Percentiles rank a stretch among this genome's conserved stretches.
Conservation (phyloP, 495 filamentous ascomycete genomes). For the Haplographium delicatum region DNA sequence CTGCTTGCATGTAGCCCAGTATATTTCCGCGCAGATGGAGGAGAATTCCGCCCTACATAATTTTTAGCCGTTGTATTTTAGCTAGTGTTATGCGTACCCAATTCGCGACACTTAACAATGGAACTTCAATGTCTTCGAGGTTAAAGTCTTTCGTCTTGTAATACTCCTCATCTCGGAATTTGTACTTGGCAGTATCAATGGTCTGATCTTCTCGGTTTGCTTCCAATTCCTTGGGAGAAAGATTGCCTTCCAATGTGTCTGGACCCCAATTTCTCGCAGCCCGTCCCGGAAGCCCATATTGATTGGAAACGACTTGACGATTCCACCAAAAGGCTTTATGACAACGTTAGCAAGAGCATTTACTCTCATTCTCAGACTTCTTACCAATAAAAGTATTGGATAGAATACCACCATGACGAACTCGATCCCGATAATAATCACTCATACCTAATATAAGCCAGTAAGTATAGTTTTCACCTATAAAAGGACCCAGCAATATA, state of each 20-base stretch:
- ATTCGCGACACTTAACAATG: constrained; percentile 56
- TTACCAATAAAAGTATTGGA: constrained; percentile 58
- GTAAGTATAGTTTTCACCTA: too few relatives aligned
- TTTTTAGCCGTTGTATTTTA: too few relatives aligned
- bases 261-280: constrained; percentile 37
- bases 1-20: constrained; percentile 53
- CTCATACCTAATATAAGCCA: too few relatives aligned
- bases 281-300: constrained; percentile 50
- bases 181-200: constrained; percentile 47
- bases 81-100: too few relatives aligned
- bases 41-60: constrained; percentile 54
- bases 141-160: constrained; percentile 57
- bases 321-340: constrained; percentile 67
- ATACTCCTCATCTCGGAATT: constrained; percentile 55
- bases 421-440: constrained; percentile 39
- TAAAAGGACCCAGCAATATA: too few relatives aligned
- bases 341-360: too few relatives aligned
- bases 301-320: constrained; percentile 56
- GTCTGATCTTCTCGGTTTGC: constrained; percentile 53
- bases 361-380: too few relatives aligned
- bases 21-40: constrained; percentile 62
- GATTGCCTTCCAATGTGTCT: constrained; percentile 55
- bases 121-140: constrained; percentile 56
- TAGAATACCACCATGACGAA: constrained; percentile 56
- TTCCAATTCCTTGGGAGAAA: constrained; percentile 46